Conservation (phyloP, 2,329 filamentous ascomycete genomes). For the Venturia asperata region DNA sequence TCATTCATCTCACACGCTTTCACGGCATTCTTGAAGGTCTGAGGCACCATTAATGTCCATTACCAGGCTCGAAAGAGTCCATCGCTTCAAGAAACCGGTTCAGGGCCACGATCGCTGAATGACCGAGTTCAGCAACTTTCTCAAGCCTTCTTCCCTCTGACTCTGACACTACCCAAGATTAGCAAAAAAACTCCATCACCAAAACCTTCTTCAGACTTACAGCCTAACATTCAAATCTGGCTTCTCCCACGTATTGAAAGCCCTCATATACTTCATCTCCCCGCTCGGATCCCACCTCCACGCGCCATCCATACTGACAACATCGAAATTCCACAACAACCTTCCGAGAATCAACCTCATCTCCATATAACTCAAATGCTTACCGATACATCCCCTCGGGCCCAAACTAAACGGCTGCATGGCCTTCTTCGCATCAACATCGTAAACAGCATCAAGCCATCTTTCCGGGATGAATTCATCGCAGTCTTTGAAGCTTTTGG, state of each 20-base stretch:
- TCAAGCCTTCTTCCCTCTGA: constrained; percentile 2
- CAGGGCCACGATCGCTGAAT: no score
- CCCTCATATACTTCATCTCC: constrained; percentile 22
- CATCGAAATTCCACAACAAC: constrained; percentile 32
- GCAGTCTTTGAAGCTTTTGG: constrained; percentile 28
- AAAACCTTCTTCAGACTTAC: constrained; percentile 7
- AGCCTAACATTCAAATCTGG: constrained; percentile 24
- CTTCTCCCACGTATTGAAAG: constrained; percentile 24
- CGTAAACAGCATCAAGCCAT: constrained; percentile 28
- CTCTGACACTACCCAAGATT: constrained; percentile 8
- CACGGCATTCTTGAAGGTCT: no score
- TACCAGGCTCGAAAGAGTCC: no score
- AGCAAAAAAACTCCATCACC: not conserved
- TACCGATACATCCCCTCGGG: constrained; percentile 30
- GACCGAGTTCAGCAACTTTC: no score
- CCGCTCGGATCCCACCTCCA: constrained; percentile 25
- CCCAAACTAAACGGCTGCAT: constrained; percentile 30
- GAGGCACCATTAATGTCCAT: no score
- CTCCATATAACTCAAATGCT: constrained; percentile 31
- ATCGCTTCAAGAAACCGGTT: not conserved
- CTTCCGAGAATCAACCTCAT: constrained; percentile 28
- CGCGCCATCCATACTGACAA: constrained; percentile 30
- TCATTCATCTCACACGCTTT: no score
- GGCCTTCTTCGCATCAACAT: constrained; percentile 27
- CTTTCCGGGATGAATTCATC: constrained; percentile 33